phyloP scores from a whole-genome alignment of 257 asterid genomes.

The Scutellaria barbata region DNA sequence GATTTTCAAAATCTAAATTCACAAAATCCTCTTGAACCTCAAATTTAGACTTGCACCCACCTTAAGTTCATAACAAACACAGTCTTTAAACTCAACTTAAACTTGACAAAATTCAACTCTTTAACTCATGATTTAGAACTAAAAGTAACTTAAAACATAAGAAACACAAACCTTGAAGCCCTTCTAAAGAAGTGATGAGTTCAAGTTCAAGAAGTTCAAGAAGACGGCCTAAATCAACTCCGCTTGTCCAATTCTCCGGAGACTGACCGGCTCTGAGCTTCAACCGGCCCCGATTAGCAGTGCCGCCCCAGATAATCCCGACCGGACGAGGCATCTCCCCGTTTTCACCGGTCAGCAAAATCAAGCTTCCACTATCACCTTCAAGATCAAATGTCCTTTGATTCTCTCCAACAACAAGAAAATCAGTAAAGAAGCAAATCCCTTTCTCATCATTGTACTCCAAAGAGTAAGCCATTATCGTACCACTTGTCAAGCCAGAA shows the following conservation, averaged over 20 bases:
- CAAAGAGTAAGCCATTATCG: slow-evolving; percentile 88
- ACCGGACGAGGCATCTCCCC: slow-evolving; percentile 81
- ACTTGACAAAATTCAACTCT: too few relatives aligned
- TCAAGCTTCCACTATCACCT: slow-evolving; percentile 99
- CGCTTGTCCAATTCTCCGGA: slow-evolving; percentile 99
- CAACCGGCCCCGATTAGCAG: slow-evolving; percentile 92
- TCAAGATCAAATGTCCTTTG: slow-evolving; percentile 95
- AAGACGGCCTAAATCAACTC: slow-evolving; percentile 97
- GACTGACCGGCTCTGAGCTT: slow-evolving; percentile 85
- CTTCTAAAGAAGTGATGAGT: slow-evolving; percentile 64
- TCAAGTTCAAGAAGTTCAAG: slow-evolving; percentile 97
- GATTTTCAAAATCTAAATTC: too few relatives aligned
- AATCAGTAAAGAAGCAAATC: slow-evolving; percentile 89
- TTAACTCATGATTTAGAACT: too few relatives aligned
- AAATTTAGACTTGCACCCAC: neutral
- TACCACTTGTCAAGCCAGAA: slow-evolving; percentile 97
- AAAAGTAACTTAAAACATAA: neutral
- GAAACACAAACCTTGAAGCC: slow-evolving; percentile 65
- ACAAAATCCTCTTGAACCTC: too few relatives aligned
- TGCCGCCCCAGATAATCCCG: slow-evolving; percentile 99
- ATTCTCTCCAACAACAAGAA: slow-evolving; percentile 95
- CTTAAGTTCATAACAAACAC: neutral
- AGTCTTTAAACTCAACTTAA: neutral
- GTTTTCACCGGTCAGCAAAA: slow-evolving; percentile 59
- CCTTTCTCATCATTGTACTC: slow-evolving; percentile 97